These are phyloP conservation scores for Withania somnifera DNA, from an alignment of 305 asterid genomes.

Conservation along the genomic window DNA sequence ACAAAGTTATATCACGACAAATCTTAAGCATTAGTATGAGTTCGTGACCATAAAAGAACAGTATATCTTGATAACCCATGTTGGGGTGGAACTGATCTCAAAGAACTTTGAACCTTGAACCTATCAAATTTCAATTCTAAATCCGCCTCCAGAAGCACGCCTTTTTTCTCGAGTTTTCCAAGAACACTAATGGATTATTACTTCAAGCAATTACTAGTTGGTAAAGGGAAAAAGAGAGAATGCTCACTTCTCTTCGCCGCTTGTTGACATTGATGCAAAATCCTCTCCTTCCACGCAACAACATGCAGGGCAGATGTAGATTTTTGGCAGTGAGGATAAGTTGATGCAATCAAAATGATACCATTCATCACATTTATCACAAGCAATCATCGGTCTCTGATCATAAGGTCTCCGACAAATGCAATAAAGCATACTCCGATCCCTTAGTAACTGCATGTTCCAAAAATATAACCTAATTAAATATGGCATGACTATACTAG, in stretches of 20 bases:
- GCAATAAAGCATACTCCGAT: conserved; percentile 94
- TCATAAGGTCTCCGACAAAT: conserved; percentile 83
- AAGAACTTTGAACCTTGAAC: background rate
- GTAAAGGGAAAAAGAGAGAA: background rate
- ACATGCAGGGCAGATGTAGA: conserved; percentile 84
- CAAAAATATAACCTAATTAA: background rate
- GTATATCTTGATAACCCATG: background rate
- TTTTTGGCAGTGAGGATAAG: conserved; percentile 56
- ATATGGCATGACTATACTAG: background rate
- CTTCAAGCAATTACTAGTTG: background rate
- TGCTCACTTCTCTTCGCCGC: conserved; percentile 42
- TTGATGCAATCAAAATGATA: conserved; percentile 90
- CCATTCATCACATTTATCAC: conserved; percentile 90
- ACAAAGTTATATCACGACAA: background rate
- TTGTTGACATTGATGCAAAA: conserved; percentile 18
- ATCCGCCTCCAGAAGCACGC: background rate
- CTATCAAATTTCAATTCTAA: background rate
- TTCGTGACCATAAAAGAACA: background rate
- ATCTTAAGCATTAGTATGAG: background rate
- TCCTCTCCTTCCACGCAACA: conserved; percentile 39
- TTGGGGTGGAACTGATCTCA: background rate
- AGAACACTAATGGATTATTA: background rate
- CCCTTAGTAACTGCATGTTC: conserved; percentile 62
- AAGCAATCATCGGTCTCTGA: conserved; percentile 80
- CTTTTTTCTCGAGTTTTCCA: background rate